phyloP scores from a whole-genome alignment of 257 asterid genomes.

The Fraxinus americana region DNA sequence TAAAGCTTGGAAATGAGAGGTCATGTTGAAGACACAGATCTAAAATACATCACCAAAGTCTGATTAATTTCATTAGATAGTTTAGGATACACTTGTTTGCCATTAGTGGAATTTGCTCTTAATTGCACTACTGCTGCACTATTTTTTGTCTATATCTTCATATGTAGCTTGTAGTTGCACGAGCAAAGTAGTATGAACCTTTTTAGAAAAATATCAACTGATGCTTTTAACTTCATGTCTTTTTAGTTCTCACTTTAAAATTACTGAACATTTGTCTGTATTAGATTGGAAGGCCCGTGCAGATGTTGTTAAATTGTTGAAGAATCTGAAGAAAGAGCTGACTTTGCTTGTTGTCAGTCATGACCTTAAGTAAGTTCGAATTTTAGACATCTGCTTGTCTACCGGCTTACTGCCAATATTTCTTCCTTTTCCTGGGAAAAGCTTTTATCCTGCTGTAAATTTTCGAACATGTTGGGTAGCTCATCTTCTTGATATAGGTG shows the following conservation, averaged over 20 bases:
- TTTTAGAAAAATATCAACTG: background rate
- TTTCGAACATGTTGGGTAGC: background rate
- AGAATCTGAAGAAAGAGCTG: slow-evolving; percentile 73
- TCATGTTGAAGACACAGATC: background rate
- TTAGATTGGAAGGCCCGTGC: slow-evolving; percentile 96
- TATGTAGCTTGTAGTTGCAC: background rate
- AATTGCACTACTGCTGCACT: background rate
- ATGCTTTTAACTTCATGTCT: slow-evolving; percentile 12
- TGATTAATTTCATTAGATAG: background rate
- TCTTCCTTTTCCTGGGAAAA: slow-evolving; percentile 1
- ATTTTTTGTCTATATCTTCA: background rate
- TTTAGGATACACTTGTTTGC: background rate
- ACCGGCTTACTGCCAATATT: background rate
- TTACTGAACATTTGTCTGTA: slow-evolving; percentile 20
- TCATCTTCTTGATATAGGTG: slow-evolving; percentile 14
- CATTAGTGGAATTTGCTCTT: background rate
- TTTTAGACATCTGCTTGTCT: slow-evolving; percentile 17
- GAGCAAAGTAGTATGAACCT: background rate
- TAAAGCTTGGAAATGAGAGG: background rate
- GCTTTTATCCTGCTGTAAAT: background rate
- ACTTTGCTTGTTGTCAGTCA: slow-evolving; percentile 92
- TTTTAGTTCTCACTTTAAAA: slow-evolving; percentile 5
- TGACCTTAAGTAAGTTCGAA: slow-evolving; percentile 74
- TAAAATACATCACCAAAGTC: background rate
- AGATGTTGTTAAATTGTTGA: slow-evolving; percentile 81